These are phyloP conservation scores for Apocynum venetum DNA, from an alignment of 257 asterid species.

Conservation along the genomic window DNA sequence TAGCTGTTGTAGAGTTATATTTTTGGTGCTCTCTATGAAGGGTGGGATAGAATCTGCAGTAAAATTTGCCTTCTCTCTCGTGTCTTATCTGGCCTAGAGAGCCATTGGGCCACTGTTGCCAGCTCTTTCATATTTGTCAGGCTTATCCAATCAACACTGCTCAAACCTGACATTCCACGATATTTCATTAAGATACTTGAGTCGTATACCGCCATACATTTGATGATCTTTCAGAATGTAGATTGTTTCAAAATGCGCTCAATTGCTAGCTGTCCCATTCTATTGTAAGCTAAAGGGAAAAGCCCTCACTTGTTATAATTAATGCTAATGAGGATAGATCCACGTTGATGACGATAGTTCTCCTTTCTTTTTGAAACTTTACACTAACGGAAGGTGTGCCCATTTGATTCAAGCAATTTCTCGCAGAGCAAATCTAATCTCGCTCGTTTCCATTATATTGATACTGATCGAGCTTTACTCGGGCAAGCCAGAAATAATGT, in stretches of 20 bases:
- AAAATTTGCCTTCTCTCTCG: slow-evolving; percentile 42
- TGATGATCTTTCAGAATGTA: neutral
- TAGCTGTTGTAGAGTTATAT: neutral
- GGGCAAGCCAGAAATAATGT: too few relatives aligned
- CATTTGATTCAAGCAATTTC: too few relatives aligned
- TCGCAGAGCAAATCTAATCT: too few relatives aligned
- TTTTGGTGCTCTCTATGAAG: neutral
- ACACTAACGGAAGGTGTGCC: too few relatives aligned
- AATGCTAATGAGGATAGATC: neutral
- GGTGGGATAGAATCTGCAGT: neutral
- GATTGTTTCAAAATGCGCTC: slow-evolving; percentile 17
- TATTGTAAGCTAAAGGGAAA: neutral
- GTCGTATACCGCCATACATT: neutral
- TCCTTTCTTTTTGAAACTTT: too few relatives aligned
- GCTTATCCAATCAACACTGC: slow-evolving; percentile 33
- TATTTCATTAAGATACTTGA: slow-evolving; percentile 20
- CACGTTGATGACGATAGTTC: neutral
- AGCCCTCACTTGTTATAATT: neutral
- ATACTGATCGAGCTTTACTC: too few relatives aligned
- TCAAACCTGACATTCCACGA: slow-evolving; percentile 35
- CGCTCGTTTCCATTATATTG: neutral
- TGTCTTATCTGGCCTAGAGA: slow-evolving; percentile 32
- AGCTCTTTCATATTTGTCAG: slow-evolving; percentile 20
- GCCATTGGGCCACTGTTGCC: slow-evolving; percentile 24
- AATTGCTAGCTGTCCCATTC: slow-evolving; percentile 13